Evolutionary conservation across 2,329 filamentous ascomycete genomes (phyloP), one percentile per base, ranked within the genome.

Genomic region (Nectriaceae sp.): DNA sequence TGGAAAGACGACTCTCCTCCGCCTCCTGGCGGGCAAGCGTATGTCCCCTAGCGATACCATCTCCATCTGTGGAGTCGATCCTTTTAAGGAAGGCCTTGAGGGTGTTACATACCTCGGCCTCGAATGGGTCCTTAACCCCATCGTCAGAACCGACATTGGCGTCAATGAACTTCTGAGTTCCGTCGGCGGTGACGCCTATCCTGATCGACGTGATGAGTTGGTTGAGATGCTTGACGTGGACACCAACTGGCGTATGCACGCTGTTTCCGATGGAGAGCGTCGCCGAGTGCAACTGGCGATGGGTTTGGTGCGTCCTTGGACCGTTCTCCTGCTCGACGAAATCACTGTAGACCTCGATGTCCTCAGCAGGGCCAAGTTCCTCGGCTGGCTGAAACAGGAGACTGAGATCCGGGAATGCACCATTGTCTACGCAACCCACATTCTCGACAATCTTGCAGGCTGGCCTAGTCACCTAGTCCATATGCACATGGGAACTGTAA

Each of bases 401-500:
- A 97, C 93, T 0, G 88, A 93, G 72, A 75, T 66, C 6, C 78
- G 93, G 44, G 78, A 84, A 33, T 97, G 92, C 66, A 97, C 94
- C 4, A 89, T 99, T 61, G 91, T 99, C 22, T 99, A 99, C 68
- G 94, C 94, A 6, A 99, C 94, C 13, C 94, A 99, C 70, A 97
- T 99, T 55, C 74, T 99, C 59, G 94, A 99, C 67, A 97, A 97
- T 68, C 75, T 99, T 42, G 91, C 91, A 1, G 85, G 87, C 18
- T 99, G 94, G 94, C 94, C 94, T 5, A 96, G 89, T 1, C 92
- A 99, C 71, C 77, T 99, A 31, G 92, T 96, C 42, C 93, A 97
- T 68, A 97, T 99, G 93, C 87, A 91, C 65, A 70, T 96, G 40
- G 94, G 94, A 21, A 83, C 79, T 53, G 87, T 97, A 54, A 92